Base-by-base conservation (phyloP, 1,284 basidiomycete genomes). In the Apiotrichum akiyoshidainum region DNA sequence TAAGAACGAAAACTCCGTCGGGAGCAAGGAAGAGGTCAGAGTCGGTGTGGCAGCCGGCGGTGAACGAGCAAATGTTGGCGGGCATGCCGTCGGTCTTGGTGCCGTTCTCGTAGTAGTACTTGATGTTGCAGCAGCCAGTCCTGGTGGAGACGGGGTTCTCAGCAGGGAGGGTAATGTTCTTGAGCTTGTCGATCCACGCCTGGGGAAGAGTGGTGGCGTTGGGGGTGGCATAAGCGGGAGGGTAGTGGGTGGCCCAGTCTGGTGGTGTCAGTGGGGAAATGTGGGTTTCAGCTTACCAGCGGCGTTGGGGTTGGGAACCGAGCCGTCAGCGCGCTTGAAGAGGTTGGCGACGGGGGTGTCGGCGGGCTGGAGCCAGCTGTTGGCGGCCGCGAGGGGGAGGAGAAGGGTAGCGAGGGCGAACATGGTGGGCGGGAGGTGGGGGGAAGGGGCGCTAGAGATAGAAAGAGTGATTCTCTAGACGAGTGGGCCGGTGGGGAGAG, bases 31-130 rank as follows among this genome's bases (percentile, higher is more conserved):
- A 66, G 26, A 72, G 59, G 49, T 75, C 76, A 9, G 59, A 47
- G 12, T 59, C 58, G 37, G 64, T 66, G 40, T 67, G 65, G 61
- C 76, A 76, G 37, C 70, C 65, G 44, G 72, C 71, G 34, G 73
- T 76, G 66, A 75, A 75, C 6, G 73, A 74, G 63, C 77, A 78
- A 52, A 78, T 73, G 16, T 64, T 54, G 17, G 59, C 42, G 59
- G 67, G 67, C 19, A 58, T 60, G 31, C 65, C 66, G 14, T 62
- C 50, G 17, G 66, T 64, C 31, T 39, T 31, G 22, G 35, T 31
- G 46, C 53, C 39, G 46, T 44, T 19, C 31, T 31, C 48, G 13
- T 10, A 14, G 22, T 51, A 9, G 51, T 42, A 50, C 26, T 45
- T 50, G 52, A 51, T 50, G 31, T 67, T 69, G 58, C 70, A 69